Evolutionary conservation across 352 stramenopile genomes (phyloP).

Genomic region (Globisporangium sylvaticum): DNA sequence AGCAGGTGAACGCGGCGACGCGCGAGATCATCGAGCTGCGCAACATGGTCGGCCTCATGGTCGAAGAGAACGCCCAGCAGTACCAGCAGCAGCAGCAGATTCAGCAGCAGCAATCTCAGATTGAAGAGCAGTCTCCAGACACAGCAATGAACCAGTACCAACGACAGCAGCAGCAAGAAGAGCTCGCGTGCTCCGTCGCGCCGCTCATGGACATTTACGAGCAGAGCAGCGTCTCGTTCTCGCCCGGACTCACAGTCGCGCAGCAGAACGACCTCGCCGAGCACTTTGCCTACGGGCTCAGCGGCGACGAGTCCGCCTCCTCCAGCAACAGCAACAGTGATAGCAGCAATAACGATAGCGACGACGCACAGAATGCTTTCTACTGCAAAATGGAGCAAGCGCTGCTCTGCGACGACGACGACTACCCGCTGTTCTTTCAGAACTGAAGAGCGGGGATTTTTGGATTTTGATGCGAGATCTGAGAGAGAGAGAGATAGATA

Average conservation of each 20-base stretch:
- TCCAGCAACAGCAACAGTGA: not conserved
- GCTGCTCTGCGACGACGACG: not conserved
- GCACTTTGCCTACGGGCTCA: not conserved
- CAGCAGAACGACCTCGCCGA: conserved; percentile 1
- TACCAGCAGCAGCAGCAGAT: not conserved
- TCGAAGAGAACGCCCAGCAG: not conserved
- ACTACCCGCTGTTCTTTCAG: conserved; percentile 2
- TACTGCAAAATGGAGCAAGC: conserved; percentile 1
- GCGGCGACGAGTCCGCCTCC: not conserved
- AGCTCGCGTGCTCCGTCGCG: not conserved
- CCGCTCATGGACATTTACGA: conserved; percentile 8
- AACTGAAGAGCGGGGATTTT: not conserved
- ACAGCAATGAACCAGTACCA: not conserved
- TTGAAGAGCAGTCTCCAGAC: not conserved
- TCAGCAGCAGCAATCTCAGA: not conserved
- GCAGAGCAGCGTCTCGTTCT: not conserved
- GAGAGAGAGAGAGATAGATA: no score
- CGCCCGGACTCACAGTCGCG: not conserved
- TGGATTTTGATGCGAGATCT: not conserved
- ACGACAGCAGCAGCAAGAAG: not conserved
- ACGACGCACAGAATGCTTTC: not conserved
- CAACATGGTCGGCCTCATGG: conserved; percentile 17
- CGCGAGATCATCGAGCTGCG: conserved; percentile 26
- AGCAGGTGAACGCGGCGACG: conserved; percentile 23
- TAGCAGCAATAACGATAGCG: not conserved